Base-by-base conservation (phyloP, 805 yeast genomes). In the Torulaspora franciscae region DNA sequence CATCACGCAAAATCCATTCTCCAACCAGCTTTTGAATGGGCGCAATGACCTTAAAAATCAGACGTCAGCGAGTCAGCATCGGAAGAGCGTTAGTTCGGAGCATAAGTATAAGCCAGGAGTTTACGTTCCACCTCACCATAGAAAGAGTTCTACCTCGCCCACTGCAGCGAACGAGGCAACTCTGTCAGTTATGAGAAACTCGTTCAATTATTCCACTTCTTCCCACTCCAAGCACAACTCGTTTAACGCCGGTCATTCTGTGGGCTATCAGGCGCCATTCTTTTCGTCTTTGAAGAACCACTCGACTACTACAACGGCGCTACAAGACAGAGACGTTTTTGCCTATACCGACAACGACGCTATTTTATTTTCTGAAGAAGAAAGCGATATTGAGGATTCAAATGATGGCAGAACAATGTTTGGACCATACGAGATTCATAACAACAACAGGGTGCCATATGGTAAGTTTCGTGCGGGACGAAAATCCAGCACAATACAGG, bases 121-220 rank as follows among this genome's bases (percentile, higher is more conserved):
- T 24, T 76, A 76, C 50, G 66, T 76, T 15, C 80, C 80, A 23
- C 81, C 81, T 10, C 81, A 76, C 54, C 79, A 75, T 47, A 67
- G 81, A 53, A 65, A 71, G 42, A 66, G 47, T 51, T 55, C 54
- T 39, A 50, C 49, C 49, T 17, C 47, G 45, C 29, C 34, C 14
- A 48, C 58, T 25, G 39, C 58, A 4, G 43, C 54, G 1, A 50
- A 54, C 26, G 66, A 61, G 30, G 55, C 59, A 9, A 51, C 56
- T 2, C 41, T 60, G 30, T 51, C 62, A 4, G 59, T 56, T 11
- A 41, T 53, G 6, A 43, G 50, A 32, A 57, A 59, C 40, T 46
- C 58, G 3, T 37, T 56, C 8, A 54, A 53, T 30, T 52, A 53
- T 32, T 46, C 44, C 6, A 42, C 52, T 11, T 32, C 57, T 17